These are phyloP conservation scores for Xylogone sp. DNA, from an alignment of 2,329 filamentous ascomycete genomes.

Conservation along the genomic window DNA sequence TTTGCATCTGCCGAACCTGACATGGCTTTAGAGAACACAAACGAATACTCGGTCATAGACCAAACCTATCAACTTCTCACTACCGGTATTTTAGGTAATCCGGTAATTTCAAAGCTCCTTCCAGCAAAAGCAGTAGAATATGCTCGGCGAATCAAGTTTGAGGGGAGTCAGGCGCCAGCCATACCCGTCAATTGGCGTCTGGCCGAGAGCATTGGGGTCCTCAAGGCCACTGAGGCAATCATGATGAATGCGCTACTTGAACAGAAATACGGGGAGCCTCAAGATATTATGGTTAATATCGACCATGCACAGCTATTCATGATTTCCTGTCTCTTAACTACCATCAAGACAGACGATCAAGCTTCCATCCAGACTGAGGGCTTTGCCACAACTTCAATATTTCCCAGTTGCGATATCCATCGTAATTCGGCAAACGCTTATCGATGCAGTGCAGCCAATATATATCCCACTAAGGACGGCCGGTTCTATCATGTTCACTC, in stretches of 20 bases:
- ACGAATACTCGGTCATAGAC: slow-evolving; percentile 22
- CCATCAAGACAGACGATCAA: background rate
- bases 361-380: background rate
- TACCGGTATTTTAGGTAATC: slow-evolving; percentile 38
- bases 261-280: slow-evolving; percentile 37
- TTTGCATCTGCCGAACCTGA: background rate
- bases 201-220: slow-evolving; percentile 45
- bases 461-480: slow-evolving; percentile 41
- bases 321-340: slow-evolving; percentile 12
- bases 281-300: slow-evolving; percentile 40
- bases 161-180: slow-evolving; percentile 37
- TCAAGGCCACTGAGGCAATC: slow-evolving; percentile 44
- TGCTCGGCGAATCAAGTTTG: slow-evolving; percentile 34
- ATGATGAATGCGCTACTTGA: slow-evolving; percentile 40
- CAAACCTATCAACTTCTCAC: slow-evolving; percentile 26
- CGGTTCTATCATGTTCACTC: slow-evolving; percentile 43
- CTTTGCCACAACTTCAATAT: slow-evolving; percentile 1
- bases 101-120: slow-evolving; percentile 31
- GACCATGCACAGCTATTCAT: slow-evolving; percentile 32
- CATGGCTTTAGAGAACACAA: background rate
- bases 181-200: slow-evolving; percentile 53
- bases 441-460: slow-evolving; percentile 35
- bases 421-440: slow-evolving; percentile 16
- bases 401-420: slow-evolving; percentile 21
- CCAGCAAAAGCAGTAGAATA: slow-evolving; percentile 32